A percentile compares a stretch with the other conserved stretches of the same genome.
Conservation (phyloP, 2,329 filamentous ascomycete genomes). For the Biscogniauxia sp. region DNA sequence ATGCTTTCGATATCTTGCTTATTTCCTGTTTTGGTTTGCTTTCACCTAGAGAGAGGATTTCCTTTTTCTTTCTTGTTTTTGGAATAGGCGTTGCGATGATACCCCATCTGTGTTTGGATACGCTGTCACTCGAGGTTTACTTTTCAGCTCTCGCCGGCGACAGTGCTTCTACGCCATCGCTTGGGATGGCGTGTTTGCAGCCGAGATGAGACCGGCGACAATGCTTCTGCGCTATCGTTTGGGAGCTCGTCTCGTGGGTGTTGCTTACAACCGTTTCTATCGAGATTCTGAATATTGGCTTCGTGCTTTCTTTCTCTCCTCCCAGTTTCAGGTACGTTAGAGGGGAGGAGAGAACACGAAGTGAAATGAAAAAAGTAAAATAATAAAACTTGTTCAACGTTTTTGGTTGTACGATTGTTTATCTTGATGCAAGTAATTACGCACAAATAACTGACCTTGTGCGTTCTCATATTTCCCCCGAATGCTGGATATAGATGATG, state of each 20-base stretch:
- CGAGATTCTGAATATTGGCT: constrained; percentile 3
- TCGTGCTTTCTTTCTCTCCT: neutral
- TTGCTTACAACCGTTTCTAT: constrained; percentile 31
- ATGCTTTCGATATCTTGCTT: constrained; percentile 18
- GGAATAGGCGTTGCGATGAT: constrained; percentile 41
- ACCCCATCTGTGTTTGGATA: constrained; percentile 53
- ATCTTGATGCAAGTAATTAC: constrained; percentile 22
- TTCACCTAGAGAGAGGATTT: neutral
- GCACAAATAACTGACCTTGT: constrained; percentile 11
- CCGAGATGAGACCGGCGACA: constrained; percentile 44
- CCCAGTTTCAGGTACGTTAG: constrained; percentile 7
- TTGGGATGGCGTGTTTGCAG: constrained; percentile 46
- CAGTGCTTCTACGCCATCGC: constrained; percentile 48
- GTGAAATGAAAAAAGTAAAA: neutral
- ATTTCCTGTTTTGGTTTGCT: constrained; percentile 14
- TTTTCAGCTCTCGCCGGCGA: constrained; percentile 37
- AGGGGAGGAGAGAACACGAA: constrained; percentile 8
- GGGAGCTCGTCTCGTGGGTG: constrained; percentile 36
- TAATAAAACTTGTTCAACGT: neutral
- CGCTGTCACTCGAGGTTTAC: constrained; percentile 44
- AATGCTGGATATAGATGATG: neutral
- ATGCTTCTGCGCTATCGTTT: constrained; percentile 54
- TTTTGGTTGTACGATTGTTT: constrained; percentile 21
- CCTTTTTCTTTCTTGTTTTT: constrained; percentile 17
- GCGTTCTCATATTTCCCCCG: neutral